Base-by-base conservation (phyloP, 2,329 filamentous ascomycete species). In the Didymella pinodella region DNA sequence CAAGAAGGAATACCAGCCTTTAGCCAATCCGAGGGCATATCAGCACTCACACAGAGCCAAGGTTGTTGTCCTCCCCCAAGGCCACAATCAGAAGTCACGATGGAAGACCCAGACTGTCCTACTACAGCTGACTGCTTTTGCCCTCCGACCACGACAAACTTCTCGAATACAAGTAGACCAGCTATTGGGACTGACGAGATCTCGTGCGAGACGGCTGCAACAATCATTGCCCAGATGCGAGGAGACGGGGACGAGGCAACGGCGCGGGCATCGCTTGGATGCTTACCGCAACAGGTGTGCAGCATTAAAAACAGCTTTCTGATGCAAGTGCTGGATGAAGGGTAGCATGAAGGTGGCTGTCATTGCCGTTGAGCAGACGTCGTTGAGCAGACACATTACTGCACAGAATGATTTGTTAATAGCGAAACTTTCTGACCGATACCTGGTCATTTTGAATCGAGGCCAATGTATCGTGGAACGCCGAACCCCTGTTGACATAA, bases 181-280 rank as follows among this genome's bases (percentile, higher is more conserved):
- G 8, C 5, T 3, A 14, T 46, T 11, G 31, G 56, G n/a, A 36
- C 16, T 31, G 58, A 69, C 7, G 62, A 72, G 22, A 73, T 70
- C 18, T 72, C 70, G 1, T 73, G 70, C 49, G 69, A 71, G 52
- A 62, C 65, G 31, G 70, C 70, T 29, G 68, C 69, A 18, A 65
- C 62, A 3, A 71, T 73, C 18, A 72, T 73, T 18, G 63, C 64
- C 5, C 66, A 71, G 26, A 71, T 73, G 69, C 66, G 68, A 31
- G 68, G 69, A 5, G 65, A 71, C 25, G 64, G 58, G 28, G 69
- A 71, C 38, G 45, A 57, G 2, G 60, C 65, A 8, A 54, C 61
- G 2, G 59, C 66, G 25, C 65, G 65, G 26, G 64, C 61, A 22
- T 65, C 65, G 20, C 58, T 72, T 29, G 68, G 68, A 14, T 70